phyloP scores from a whole-genome alignment of 2,329 filamentous ascomycete species.

The Pyrenochaeta sp. region DNA sequence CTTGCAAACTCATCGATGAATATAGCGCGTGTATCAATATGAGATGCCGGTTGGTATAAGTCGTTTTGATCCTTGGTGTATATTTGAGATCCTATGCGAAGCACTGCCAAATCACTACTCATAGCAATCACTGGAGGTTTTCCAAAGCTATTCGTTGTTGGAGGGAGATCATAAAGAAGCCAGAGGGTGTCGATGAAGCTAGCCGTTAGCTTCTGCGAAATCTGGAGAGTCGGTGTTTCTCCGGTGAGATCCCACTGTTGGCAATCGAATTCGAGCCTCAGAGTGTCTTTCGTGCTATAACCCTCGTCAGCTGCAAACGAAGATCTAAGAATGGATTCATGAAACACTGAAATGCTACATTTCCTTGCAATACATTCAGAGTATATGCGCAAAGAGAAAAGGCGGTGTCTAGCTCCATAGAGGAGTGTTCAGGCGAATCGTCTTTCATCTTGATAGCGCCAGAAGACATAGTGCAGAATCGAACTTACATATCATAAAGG shows the following conservation, averaged over 20 bases:
- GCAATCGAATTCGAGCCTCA: constrained; percentile 1
- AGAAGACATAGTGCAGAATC: neutral
- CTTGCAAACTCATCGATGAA: constrained; percentile 3
- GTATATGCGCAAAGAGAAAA: too few relatives aligned
- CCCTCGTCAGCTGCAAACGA: neutral
- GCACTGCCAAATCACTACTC: neutral
- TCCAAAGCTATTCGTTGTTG: neutral
- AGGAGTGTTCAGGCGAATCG: neutral
- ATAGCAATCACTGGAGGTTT: neutral
- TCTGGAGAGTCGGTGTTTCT: neutral
- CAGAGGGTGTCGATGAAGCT: neutral
- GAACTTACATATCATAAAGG: neutral
- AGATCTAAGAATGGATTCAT: neutral
- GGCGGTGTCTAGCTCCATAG: neutral
- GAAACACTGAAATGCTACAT: too few relatives aligned
- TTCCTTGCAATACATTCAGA: too few relatives aligned
- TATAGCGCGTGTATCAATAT: neutral
- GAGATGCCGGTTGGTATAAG: neutral
- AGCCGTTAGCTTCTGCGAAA: neutral
- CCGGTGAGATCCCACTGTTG: neutral
- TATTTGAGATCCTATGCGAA: constrained; percentile 4
- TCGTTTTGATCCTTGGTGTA: neutral
- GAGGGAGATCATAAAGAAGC: neutral
- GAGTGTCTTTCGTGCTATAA: neutral
- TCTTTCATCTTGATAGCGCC: neutral